Percentiles rank a stretch among this genome's conserved stretches.
Evolutionary conservation across 768 basidiomycete genomes (phyloP).

Genomic region (Rhizopogon salebrosus): DNA sequence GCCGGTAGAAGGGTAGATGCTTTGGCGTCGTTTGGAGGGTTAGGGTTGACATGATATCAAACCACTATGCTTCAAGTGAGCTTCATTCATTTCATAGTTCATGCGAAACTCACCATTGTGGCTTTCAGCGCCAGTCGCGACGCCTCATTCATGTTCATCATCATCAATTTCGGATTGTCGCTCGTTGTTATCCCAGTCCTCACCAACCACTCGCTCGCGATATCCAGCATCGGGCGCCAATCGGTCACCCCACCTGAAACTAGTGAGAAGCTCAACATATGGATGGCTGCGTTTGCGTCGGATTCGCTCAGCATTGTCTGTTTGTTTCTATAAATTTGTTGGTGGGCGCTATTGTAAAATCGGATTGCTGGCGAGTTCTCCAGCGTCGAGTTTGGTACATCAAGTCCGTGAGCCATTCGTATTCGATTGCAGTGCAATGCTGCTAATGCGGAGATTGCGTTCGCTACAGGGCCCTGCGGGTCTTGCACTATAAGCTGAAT

Average conservation of each 20-base stretch:
- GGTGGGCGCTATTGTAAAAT: conserved; percentile 65
- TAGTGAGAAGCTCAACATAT: conserved; percentile 70
- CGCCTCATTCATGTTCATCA: conserved; percentile 48
- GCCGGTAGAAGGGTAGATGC: conserved; percentile 61
- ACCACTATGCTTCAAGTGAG: conserved; percentile 46
- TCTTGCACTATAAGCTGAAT: conserved; percentile 49
- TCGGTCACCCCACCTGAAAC: conserved; percentile 62
- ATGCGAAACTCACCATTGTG: conserved; percentile 54
- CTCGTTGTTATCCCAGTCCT: conserved; percentile 58
- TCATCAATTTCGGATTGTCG: conserved; percentile 58
- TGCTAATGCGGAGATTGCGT: conserved; percentile 72
- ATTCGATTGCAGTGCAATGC: conserved; percentile 62
- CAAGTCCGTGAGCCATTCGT: conserved; percentile 58
- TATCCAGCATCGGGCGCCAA: conserved; percentile 66
- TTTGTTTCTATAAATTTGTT: conserved; percentile 54
- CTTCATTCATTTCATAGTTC: background rate
- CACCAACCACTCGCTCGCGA: conserved; percentile 73
- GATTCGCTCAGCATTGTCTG: conserved; percentile 53
- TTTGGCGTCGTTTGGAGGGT: conserved; percentile 57
- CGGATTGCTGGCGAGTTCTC: conserved; percentile 57
- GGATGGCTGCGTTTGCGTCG: conserved; percentile 75
- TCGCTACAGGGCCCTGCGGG: conserved; percentile 65
- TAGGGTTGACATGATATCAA: conserved; percentile 70
- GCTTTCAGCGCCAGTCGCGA: conserved; percentile 62
- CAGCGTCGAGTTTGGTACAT: conserved; percentile 45